Conservation (phyloP, 2,329 filamentous ascomycete genomes). For the Trichoderma atroviride region DNA sequence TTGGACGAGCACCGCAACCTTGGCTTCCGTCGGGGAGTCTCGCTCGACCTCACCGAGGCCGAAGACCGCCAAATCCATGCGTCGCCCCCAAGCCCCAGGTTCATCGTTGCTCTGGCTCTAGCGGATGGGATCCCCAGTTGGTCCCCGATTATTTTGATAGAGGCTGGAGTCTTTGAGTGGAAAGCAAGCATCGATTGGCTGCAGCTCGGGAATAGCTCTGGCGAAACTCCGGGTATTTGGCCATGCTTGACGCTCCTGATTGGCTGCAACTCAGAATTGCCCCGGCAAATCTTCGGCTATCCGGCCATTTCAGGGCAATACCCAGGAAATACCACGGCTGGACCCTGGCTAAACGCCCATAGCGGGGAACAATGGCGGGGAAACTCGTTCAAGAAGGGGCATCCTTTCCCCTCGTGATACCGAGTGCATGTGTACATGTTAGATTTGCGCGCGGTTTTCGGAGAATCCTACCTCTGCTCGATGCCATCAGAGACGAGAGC, state of each 20-base stretch:
- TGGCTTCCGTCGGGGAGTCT: constrained; percentile 7
- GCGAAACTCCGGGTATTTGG: neutral
- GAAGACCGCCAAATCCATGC: neutral
- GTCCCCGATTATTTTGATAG: constrained; percentile 4
- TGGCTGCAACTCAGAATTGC: neutral
- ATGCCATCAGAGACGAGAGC: neutral
- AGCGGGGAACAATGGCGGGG: constrained; percentile 21
- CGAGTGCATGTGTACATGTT: neutral
- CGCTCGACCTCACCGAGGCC: constrained; percentile 18
- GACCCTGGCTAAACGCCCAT: neutral
- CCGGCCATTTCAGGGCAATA: neutral
- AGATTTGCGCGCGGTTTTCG: constrained; percentile 15
- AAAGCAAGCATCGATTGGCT: neutral
- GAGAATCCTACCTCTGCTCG: constrained; percentile 16
- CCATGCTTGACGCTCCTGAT: neutral
- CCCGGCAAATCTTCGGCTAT: neutral
- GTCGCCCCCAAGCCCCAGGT: neutral
- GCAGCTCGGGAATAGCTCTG: neutral
- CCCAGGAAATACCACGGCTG: neutral
- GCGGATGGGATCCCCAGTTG: neutral
- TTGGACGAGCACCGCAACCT: neutral
- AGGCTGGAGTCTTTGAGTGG: neutral
- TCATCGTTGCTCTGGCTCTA: neutral
- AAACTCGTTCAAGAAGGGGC: constrained; percentile 5
- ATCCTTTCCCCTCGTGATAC: constrained; percentile 11